phyloP scores from a whole-genome alignment of 768 basidiomycete species.

The Serendipita sp. region DNA sequence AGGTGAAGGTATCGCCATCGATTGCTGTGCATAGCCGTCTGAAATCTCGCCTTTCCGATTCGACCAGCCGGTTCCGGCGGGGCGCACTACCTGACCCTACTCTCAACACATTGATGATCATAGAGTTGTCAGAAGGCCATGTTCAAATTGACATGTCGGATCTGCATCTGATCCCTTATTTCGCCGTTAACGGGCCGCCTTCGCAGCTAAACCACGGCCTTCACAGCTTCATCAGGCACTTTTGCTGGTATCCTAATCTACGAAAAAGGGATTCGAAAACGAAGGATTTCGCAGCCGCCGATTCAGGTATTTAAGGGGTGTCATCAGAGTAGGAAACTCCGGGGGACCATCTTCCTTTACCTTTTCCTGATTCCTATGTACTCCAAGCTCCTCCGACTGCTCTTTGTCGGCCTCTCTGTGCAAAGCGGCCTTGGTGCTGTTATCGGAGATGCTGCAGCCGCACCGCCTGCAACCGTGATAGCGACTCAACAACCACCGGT shows the following conservation, averaged over 20 bases:
- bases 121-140: too few species aligned
- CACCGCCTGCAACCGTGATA: not conserved
- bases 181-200: slow-evolving; percentile 4
- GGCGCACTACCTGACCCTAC: too few species aligned
- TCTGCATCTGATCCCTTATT: slow-evolving; percentile 4
- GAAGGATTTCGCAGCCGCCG: too few species aligned
- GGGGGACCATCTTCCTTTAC: not conserved
- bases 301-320: too few species aligned
- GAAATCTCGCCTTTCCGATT: too few species aligned
- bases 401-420: not conserved
- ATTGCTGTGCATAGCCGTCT: too few species aligned
- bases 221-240: not conserved
- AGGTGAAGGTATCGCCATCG: too few species aligned
- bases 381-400: not conserved
- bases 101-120: too few species aligned
- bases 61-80: too few species aligned
- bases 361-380: not conserved
- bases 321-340: too few species aligned
- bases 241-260: not conserved
- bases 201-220: not conserved
- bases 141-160: not conserved
- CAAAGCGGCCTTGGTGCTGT: not conserved
- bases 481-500: not conserved
- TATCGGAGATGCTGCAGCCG: not conserved
- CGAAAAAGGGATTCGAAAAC: not conserved